A percentile compares a stretch with the other conserved stretches of the same genome.
These are phyloP conservation scores for Colletotrichum sp. DNA, from an alignment of 2,329 filamentous ascomycete species.

Conservation along the genomic window DNA sequence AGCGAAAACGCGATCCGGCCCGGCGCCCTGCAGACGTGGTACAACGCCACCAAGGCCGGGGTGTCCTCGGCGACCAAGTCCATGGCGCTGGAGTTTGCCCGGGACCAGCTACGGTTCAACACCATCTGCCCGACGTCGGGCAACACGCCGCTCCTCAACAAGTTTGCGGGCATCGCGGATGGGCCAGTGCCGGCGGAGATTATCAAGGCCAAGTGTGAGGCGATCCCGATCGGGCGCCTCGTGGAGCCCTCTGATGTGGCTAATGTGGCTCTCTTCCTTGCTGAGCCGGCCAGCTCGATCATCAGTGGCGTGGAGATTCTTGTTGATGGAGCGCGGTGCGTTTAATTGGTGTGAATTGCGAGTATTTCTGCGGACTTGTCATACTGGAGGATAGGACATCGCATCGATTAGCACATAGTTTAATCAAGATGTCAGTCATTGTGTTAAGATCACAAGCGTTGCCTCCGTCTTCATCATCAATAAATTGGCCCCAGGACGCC, in stretches of 20 bases:
- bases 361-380: not conserved
- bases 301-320: not conserved
- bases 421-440: too few relatives aligned
- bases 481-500: too few relatives aligned
- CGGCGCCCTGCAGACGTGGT: conserved; percentile 2
- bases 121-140: conserved; percentile 1
- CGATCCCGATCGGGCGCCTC: not conserved
- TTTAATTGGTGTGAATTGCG: not conserved
- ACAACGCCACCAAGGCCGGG: conserved; percentile 13
- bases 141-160: not conserved
- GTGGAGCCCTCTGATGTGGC: not conserved
- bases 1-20: not conserved
- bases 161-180: not conserved
- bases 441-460: too few relatives aligned
- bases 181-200: not conserved
- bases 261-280: not conserved
- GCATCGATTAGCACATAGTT: not conserved
- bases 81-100: conserved; percentile 12
- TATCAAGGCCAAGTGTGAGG: not conserved
- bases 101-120: conserved; percentile 12
- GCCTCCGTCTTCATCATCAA: too few relatives aligned
- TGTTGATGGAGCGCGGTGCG: not conserved
- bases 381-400: not conserved
- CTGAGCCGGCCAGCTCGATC: not conserved
- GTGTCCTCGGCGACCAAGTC: conserved; percentile 3